Base-by-base conservation (phyloP, 1,139 yeast species). In the Diutina ranongensis region DNA sequence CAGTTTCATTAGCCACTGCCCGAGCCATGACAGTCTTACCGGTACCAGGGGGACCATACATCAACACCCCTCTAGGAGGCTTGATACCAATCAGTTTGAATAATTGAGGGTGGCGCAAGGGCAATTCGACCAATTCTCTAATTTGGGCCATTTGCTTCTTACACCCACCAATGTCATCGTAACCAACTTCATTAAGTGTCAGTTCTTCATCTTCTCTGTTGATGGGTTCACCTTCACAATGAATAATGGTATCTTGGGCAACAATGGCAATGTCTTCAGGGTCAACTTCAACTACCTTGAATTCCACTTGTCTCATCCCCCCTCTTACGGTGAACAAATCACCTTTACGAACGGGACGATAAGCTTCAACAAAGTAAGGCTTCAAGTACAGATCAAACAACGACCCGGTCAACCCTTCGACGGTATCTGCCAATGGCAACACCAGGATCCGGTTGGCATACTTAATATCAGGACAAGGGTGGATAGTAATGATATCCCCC, bases 11-110 rank as follows among this genome's bases (percentile, higher is more conserved):
- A 45, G 99, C 99, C 47, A 92, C 98, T 10, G 98, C 99, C 63
- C 98, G 81, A 2, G 99, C 99, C 96, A 92, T 89, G 55, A 92
- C 75, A n/a, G 97, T 88, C 67, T 88, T 88, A 81, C 97, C 97
- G 19, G 97, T 88, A 76, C 97, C 97, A 35, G 97, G 97, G 46
- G 97, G 97, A 58, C 97, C 97, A 62, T 83, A 92, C 97, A 89
- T 88, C 61, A 89, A 76, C 51, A 92, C 83, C 70, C 97, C 97
- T 64, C 86, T 83, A 50, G 97, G 97, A 33, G 97, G 97, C 65
- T 89, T 89, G 62, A 89, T 89, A 76, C 97, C 97, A 60, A 89
- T 89, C 45, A 94, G 81, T 71, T 89, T 89, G 76, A 89, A 89
- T 59, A 89, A 76, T 67, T 89, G 97, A 48, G 97, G 97, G 64